Percentiles rank a stretch among this genome's conserved stretches.
These are phyloP conservation scores for Acer campestre DNA, from an alignment of 345 rosid genomes.

Conservation along the genomic window DNA sequence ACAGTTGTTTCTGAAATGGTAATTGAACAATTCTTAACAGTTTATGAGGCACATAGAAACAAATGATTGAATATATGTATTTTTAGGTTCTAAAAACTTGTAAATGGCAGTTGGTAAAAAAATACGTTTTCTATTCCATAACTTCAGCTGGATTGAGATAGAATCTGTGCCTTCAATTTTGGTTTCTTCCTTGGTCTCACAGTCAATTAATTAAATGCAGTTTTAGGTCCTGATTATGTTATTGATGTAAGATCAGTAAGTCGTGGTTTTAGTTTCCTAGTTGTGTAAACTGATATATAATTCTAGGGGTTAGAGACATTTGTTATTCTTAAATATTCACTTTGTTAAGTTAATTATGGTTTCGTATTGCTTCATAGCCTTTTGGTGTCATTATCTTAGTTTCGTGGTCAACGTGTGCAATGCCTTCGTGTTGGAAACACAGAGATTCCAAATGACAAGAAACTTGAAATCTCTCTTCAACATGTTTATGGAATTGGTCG, in stretches of 20 bases:
- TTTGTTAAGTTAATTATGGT: neutral
- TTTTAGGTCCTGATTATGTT: neutral
- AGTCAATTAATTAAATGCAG: neutral
- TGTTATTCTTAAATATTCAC: neutral
- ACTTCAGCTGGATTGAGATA: neutral
- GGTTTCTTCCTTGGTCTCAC: neutral
- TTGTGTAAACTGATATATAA: neutral
- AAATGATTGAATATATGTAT: neutral
- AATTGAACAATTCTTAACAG: neutral
- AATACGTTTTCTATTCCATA: neutral
- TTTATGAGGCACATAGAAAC: neutral
- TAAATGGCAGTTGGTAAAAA: neutral
- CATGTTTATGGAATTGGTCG: constrained; percentile 75
- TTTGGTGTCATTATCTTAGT: constrained; percentile 26
- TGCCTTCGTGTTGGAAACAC: constrained; percentile 71
- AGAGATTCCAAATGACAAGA: constrained; percentile 64
- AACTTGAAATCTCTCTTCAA: constrained; percentile 60
- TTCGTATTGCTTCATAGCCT: neutral
- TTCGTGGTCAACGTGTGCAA: constrained; percentile 45
- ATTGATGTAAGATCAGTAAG: neutral
- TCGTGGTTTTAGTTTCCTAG: neutral
- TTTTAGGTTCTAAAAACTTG: neutral
- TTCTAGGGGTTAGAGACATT: neutral
- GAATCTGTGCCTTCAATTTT: neutral
- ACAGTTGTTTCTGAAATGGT: neutral